These are phyloP conservation scores for Candida maltosa DNA, from an alignment of 805 yeast genomes.

Conservation along the genomic window DNA sequence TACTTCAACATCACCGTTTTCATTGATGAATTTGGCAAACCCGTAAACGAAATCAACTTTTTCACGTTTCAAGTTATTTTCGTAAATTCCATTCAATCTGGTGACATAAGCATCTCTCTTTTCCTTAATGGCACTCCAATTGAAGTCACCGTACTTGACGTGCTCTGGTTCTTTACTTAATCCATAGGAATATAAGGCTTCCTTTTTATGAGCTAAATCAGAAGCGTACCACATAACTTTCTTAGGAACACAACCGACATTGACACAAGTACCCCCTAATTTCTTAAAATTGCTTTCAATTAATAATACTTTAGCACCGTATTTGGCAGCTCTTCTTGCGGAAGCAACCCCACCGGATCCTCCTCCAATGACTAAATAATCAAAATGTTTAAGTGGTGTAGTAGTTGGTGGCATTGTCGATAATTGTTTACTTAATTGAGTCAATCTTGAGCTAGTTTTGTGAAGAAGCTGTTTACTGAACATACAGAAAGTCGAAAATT, in stretches of 20 bases:
- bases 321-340: slow-evolving; percentile 91
- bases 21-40: slow-evolving; percentile 68
- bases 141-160: slow-evolving; percentile 52
- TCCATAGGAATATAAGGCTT: slow-evolving; percentile 81
- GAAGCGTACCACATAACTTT: slow-evolving; percentile 98
- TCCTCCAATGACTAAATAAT: slow-evolving; percentile 95
- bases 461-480: slow-evolving; percentile 12
- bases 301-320: slow-evolving; percentile 84
- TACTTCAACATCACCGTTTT: slow-evolving; percentile 75
- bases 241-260: slow-evolving; percentile 99
- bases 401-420: slow-evolving; percentile 51
- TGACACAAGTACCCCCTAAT: slow-evolving; percentile 98
- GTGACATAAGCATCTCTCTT: slow-evolving; percentile 90
- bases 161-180: slow-evolving; percentile 57
- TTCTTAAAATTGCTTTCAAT: slow-evolving; percentile 66
- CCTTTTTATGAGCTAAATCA: slow-evolving; percentile 74
- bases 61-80: slow-evolving; percentile 80
- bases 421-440: slow-evolving; percentile 27
- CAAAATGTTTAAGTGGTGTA: slow-evolving; percentile 55
- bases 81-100: slow-evolving; percentile 91
- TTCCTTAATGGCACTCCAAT: slow-evolving; percentile 78
- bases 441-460: slow-evolving; percentile 15
- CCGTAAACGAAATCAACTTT: slow-evolving; percentile 87
- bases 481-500: too few species aligned
- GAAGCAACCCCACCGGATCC: slow-evolving; percentile 99